Percentiles rank a stretch among this genome's conserved stretches.
Conservation (phyloP, 179 eudicot species). For the Gypsophila paniculata region DNA sequence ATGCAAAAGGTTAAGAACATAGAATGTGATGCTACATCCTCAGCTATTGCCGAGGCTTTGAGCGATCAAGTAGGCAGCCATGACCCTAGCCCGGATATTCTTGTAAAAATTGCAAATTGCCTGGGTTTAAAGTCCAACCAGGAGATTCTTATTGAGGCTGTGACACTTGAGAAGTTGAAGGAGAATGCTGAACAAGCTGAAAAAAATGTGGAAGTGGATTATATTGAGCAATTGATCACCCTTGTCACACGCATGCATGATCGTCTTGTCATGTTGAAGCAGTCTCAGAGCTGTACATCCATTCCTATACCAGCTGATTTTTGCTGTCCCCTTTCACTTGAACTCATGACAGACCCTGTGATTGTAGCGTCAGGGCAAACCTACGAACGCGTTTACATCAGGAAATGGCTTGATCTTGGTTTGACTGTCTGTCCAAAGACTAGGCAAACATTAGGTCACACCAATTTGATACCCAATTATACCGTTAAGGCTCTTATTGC, state of each 20-base stretch:
- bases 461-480: constrained; percentile 87
- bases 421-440: constrained; percentile 98
- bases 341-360: constrained; percentile 96
- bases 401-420: constrained; percentile 91
- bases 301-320: constrained; percentile 85
- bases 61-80: constrained; percentile 58
- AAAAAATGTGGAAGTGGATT: constrained; percentile 70
- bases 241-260: constrained; percentile 82
- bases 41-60: constrained; percentile 52
- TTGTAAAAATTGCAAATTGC: constrained; percentile 55
- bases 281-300: constrained; percentile 64
- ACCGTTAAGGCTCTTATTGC: constrained; percentile 95
- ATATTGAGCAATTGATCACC: constrained; percentile 65
- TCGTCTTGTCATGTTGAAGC: constrained; percentile 64
- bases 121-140: constrained; percentile 75
- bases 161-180: constrained; percentile 87
- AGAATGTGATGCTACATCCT: constrained; percentile 46
- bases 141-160: constrained; percentile 87
- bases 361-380: constrained; percentile 97
- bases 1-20: constrained; percentile 60
- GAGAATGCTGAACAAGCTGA: constrained; percentile 93
- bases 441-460: constrained; percentile 71
- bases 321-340: constrained; percentile 94
- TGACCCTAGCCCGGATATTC: constrained; percentile 45
- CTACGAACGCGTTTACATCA: constrained; percentile 83